Evolutionary conservation across 2,329 filamentous ascomycete genomes (phyloP), one percentile per base, ranked within the genome.

Genomic region (Paraphaeosphaeria minitans): DNA sequence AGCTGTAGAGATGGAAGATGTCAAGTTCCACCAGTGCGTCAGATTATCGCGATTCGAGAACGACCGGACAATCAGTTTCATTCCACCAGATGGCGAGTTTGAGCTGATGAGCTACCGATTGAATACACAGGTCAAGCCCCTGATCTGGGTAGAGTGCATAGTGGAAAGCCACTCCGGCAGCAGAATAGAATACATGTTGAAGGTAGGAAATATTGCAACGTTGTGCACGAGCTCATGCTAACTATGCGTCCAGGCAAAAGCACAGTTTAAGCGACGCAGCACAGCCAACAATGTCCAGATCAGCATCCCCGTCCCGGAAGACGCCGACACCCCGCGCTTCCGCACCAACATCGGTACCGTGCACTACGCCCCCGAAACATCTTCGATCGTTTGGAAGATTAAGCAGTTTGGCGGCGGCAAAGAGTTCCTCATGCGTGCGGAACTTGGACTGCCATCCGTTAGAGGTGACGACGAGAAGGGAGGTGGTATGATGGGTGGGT

Each of bases 281-380:
- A 99, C 95, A 39, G 95, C 95, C 64, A 99, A 99, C 83, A 99
- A 99, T 67, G 95, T 99, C 71, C 94, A 98, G 77, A 99, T 99
- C 70, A 89, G 93, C 52, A 95, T 99, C 45, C 95, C 95, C 1
- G 95, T 99, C 2, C 95, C 95, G 22, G 95, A 99, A 76, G 95
- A 99, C 75, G 95, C 95, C 61, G 95, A 99, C 78, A 92, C 91
- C 1, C 95, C 95, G 12, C 89, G 95, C 46, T 99, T 99, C 86
- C 87, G 95, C 54, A 99, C 95, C 37, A 99, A 98, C 76, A 96
- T 99, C 62, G 95, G 95, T 56, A 92, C 90, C 31, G 95, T 99
- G 13, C 95, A 99, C 80, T 99, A 99, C 75, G 94, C 94, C 4
- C 95, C 95, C 0, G 95, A 99, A 78, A 94, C 97, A 74, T 96